Evolutionary conservation across 2,329 filamentous ascomycete species (phyloP).

Genomic region (Colletotrichum musicola): DNA sequence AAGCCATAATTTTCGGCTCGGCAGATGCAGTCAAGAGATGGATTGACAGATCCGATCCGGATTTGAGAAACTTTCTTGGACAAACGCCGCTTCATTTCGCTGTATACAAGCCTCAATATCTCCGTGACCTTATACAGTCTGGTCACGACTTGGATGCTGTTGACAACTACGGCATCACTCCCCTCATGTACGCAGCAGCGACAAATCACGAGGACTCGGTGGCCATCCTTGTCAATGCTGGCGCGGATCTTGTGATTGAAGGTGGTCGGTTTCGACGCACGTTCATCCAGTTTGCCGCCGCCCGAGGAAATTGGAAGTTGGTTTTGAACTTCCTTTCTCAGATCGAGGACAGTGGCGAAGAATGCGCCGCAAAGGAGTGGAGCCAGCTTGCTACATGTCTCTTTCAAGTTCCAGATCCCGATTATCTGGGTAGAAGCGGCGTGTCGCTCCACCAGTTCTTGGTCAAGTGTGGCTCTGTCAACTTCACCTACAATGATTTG

Average conservation of each 20-base stretch:
- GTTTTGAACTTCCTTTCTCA: neutral
- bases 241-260: rapidly evolving
- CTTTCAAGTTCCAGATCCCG: neutral
- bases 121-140: neutral
- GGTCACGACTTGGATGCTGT: neutral
- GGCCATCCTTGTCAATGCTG: neutral
- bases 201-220: neutral
- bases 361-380: neutral
- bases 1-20: neutral
- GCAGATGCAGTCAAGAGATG: rapidly evolving
- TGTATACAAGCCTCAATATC: neutral
- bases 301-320: neutral
- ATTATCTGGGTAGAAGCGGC: rapidly evolving
- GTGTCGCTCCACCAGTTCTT: neutral
- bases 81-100: conserved; percentile 19
- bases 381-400: neutral
- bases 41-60: rapidly evolving
- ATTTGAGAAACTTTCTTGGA: neutral
- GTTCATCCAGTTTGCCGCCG: neutral
- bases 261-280: neutral
- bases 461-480: neutral
- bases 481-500: neutral
- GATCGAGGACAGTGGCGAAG: rapidly evolving
- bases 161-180: conserved; percentile 12
- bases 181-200: conserved; percentile 1